Evolutionary conservation across 805 yeast species (phyloP).

Genomic region (Myxozyma monticola): DNA sequence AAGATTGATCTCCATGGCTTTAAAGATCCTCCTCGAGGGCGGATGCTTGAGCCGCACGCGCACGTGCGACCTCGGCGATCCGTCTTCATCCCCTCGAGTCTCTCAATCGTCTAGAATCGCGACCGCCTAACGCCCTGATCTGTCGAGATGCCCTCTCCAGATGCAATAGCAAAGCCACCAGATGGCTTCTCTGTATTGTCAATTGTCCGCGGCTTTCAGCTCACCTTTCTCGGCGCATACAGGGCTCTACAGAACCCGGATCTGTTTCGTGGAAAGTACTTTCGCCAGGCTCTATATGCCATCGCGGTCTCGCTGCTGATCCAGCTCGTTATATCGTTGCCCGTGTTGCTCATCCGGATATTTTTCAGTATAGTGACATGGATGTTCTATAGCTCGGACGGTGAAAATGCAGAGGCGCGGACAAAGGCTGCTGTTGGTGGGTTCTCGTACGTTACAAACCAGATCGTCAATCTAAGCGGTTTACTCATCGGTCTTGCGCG

Average conservation of each 20-base stretch:
- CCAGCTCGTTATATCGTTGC: constrained; percentile 35
- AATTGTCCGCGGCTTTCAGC: constrained; percentile 54
- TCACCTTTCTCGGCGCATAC: constrained; percentile 52
- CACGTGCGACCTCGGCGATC: too few relatives aligned
- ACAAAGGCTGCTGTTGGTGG: constrained; percentile 33
- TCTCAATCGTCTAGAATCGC: too few relatives aligned
- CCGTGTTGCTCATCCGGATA: constrained; percentile 8
- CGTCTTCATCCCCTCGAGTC: too few relatives aligned
- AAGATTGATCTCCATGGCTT: too few relatives aligned
- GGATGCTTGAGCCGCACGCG: too few relatives aligned
- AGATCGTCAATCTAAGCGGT: constrained; percentile 46
- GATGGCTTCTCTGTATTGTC: constrained; percentile 53
- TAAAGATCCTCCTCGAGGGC: too few relatives aligned
- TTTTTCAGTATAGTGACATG: neutral
- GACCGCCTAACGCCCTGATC: too few relatives aligned
- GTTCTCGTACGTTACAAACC: constrained; percentile 43
- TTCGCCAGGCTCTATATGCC: constrained; percentile 42
- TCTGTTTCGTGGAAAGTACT: constrained; percentile 42
- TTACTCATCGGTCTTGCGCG: constrained; percentile 43
- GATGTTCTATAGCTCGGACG: neutral
- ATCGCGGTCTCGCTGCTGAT: constrained; percentile 43
- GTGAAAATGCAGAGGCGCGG: constrained; percentile 1
- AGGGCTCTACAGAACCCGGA: constrained; percentile 50
- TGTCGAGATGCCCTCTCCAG: constrained; percentile 60
- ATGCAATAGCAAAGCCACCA: constrained; percentile 57